These are phyloP conservation scores for Cardamine resedifolia DNA, from an alignment of 345 rosid genomes.

Conservation along the genomic window DNA sequence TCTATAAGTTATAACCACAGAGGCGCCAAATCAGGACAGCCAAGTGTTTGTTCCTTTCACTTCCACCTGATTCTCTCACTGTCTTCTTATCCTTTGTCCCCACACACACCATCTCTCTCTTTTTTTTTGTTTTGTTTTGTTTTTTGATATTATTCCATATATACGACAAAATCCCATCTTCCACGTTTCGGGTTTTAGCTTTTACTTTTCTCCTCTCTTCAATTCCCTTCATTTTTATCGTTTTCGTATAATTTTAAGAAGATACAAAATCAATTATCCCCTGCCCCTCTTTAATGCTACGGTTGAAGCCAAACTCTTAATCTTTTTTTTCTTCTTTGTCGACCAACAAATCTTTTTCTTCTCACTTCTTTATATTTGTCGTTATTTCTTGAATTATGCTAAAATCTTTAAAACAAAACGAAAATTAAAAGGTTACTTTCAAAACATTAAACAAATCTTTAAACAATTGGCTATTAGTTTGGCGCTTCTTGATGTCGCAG, in stretches of 20 bases:
- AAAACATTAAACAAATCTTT: neutral
- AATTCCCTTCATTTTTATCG: neutral
- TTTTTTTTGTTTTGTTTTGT: neutral
- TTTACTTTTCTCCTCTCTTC: conserved; percentile 15
- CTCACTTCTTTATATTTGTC: neutral
- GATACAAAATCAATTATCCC: neutral
- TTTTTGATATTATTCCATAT: neutral
- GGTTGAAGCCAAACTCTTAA: conserved; percentile 33
- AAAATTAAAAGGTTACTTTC: neutral
- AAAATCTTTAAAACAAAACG: neutral
- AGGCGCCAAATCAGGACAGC: conserved; percentile 35
- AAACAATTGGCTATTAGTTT: conserved; percentile 5
- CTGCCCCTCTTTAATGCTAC: neutral
- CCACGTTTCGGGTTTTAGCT: conserved; percentile 17
- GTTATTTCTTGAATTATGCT: neutral
- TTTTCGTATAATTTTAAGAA: neutral
- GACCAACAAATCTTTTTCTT: conserved; percentile 12
- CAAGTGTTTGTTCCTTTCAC: conserved; percentile 24
- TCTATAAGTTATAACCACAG: conserved; percentile 34
- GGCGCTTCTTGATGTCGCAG: neutral
- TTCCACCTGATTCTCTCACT: conserved; percentile 33
- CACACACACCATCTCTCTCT: conserved; percentile 27
- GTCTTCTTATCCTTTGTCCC: conserved; percentile 28
- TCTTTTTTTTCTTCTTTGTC: conserved; percentile 15
- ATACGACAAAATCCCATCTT: conserved; percentile 18